Evolutionary conservation across 495 filamentous ascomycete species (phyloP), one percentile per base, ranked within the genome.

Genomic region (Lophiostoma macrostomum): DNA sequence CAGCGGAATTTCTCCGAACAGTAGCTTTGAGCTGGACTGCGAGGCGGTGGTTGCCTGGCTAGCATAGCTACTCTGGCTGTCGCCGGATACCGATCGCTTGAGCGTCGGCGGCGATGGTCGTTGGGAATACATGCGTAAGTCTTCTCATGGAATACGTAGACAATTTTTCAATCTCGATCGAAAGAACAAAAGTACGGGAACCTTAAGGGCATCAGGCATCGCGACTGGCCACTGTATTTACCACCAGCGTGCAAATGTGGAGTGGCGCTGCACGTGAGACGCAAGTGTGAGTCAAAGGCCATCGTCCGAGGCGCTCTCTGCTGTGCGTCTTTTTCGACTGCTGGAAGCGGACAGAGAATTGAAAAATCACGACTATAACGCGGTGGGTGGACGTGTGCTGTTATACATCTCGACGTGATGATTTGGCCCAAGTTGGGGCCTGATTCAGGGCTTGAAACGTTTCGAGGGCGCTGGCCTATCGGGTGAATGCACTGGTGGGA

Each of bases 1-100:
- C 16, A 53, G 66, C 36, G 65, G 64, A 42, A 72, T 72, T 43
- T 72, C 70, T 10, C 70, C 70, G 50, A 72, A 72, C 49, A 72
- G 50, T 50, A 71, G 57, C 50, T 50, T 62, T 43, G 61, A 66
- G 34, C 62, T 63, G 22, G 57, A 19, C 18, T 53, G 53, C 34
- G 53, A 58, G 22, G 38, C 47, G 7, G 55, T 52, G 3, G 55
- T 58, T 7, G 51, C 47, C 50, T 53, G 48, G 41, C 49, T 58
- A 0, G 60, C 47, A 49, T 58, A 42, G 39, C 56, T 66, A 14
- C 55, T 54, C 44, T 63, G 51, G 40, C 63, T 66, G 48, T 64
- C 61, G 23, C 29, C 53, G 8, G 58, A 61, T n/a, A 56, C 48
- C n/a, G 58, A 43, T 27, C 64, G 62, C 56, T 60, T 63, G 47